A percentile compares a stretch with the other conserved stretches of the same genome.
Conservation (phyloP, 208 protist genomes). For the Phytomonas sp. region DNA sequence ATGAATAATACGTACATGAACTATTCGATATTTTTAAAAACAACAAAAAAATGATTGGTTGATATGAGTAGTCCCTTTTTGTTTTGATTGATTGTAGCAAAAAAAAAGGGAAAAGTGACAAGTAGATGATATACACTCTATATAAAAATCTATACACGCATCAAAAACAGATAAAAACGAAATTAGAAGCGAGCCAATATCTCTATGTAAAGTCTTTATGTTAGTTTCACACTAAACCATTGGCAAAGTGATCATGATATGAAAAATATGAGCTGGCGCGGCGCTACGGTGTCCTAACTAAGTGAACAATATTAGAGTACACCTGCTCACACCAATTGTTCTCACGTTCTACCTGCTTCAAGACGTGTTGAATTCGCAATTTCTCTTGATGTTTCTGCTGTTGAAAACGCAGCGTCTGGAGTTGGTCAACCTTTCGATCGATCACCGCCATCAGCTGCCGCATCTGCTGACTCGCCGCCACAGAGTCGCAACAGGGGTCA, state of each 20-base stretch:
- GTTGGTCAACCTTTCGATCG: constrained; percentile 56
- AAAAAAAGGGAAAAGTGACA: neutral
- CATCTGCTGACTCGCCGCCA: constrained; percentile 61
- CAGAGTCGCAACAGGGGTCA: constrained; percentile 34
- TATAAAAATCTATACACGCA: neutral
- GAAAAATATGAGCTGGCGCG: neutral
- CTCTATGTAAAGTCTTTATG: neutral
- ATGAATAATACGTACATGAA: neutral
- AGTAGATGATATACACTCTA: neutral
- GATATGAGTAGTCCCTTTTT: neutral
- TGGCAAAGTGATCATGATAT: constrained; percentile 12
- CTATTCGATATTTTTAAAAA: neutral
- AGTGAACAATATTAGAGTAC: constrained; percentile 51
- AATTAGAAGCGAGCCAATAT: neutral
- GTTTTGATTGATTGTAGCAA: neutral
- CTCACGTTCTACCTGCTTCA: constrained; percentile 57
- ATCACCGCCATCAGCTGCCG: constrained; percentile 42
- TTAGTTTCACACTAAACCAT: neutral
- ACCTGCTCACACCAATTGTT: constrained; percentile 65
- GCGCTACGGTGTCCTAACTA: constrained; percentile 11
- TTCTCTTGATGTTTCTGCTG: constrained; percentile 32
- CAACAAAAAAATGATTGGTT: neutral
- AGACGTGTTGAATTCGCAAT: constrained; percentile 46
- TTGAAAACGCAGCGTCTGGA: constrained; percentile 42
- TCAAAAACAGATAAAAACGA: constrained; percentile 12